Evolutionary conservation across 1,284 basidiomycete genomes (phyloP), one percentile per base, ranked within the genome.

Genomic region (Ganoderma resinaceum): DNA sequence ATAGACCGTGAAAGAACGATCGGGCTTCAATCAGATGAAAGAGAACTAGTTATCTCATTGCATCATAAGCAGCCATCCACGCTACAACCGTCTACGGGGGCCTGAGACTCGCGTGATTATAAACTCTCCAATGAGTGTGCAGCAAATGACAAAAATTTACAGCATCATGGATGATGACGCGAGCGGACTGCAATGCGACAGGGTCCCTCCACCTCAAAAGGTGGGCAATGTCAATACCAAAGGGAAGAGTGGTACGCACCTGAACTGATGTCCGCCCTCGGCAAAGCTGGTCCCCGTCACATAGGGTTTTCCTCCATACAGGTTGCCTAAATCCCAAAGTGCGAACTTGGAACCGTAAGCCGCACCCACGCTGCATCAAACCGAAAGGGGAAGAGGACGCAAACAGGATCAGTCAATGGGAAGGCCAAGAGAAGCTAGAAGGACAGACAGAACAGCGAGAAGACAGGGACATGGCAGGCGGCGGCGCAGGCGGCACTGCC

Each of bases 271-370:
- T 2, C 87, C 87, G 2, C 90, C 91, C 71, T 92, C 89, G 38
- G 87, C 81, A 71, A 92, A 91, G 74, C 84, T 89, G 63, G 81
- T 79, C 2, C 89, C 90, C 14, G 85, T 83, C 26, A 84, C 78
- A 68, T 82, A 81, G 1, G 93, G 93, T 73, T 91, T 90, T 20
- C 93, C 92, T 46, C 93, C 93, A 61, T 86, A 84, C 46, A 93
- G 79, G 72, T 87, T 86, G 7, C 86, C 84, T 63, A 92, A 82
- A 76, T 95, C 90, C 93, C 93, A 95, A 42, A 95, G 77, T 18
- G 88, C 85, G 76, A 92, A 93, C 61, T 82, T 84, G 11, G 87
- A 82, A 7, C 91, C 91, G 76, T 89, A 93, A 20, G 87, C 87
- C 35, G 89, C 90, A 57, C 93, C 93, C 59, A 95, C 85, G 65